Conservation (phyloP, 805 yeast genomes). For the Pichia sporocuriosa region DNA sequence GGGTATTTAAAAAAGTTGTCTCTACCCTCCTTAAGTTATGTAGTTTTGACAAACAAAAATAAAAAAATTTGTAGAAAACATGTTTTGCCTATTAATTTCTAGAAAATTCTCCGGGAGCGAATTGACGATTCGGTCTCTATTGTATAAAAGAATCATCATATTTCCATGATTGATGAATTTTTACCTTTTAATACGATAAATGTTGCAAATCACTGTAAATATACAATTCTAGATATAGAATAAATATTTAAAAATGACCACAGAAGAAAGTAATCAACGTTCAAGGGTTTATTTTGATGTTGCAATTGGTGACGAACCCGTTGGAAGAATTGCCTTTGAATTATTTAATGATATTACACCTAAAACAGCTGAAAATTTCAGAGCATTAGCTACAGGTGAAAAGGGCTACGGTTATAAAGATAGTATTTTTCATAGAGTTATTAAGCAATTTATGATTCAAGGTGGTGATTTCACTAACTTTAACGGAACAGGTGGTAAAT, state of each 20-base stretch:
- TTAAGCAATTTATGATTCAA: constrained; percentile 84
- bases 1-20: too few relatives aligned
- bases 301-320: constrained; percentile 57
- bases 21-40: too few relatives aligned
- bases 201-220: too few relatives aligned
- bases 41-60: too few relatives aligned
- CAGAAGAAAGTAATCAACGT: constrained; percentile 16
- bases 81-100: constrained; percentile 1
- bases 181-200: too few relatives aligned
- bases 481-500: constrained; percentile 75
- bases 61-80: too few relatives aligned
- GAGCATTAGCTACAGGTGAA: constrained; percentile 85
- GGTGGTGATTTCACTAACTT: constrained; percentile 86
- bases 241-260: constrained; percentile 9
- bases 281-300: constrained; percentile 74
- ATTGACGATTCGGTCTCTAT: too few relatives aligned
- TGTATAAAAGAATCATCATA: too few relatives aligned
- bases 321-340: constrained; percentile 77
- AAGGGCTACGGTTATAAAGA: constrained; percentile 62
- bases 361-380: constrained; percentile 83
- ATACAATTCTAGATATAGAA: too few relatives aligned
- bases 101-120: constrained; percentile 9
- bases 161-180: not conserved
- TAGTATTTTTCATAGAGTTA: constrained; percentile 89
- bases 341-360: constrained; percentile 59